phyloP scores from a whole-genome alignment of 768 basidiomycete species.

The Phlegmacium glaucopus region DNA sequence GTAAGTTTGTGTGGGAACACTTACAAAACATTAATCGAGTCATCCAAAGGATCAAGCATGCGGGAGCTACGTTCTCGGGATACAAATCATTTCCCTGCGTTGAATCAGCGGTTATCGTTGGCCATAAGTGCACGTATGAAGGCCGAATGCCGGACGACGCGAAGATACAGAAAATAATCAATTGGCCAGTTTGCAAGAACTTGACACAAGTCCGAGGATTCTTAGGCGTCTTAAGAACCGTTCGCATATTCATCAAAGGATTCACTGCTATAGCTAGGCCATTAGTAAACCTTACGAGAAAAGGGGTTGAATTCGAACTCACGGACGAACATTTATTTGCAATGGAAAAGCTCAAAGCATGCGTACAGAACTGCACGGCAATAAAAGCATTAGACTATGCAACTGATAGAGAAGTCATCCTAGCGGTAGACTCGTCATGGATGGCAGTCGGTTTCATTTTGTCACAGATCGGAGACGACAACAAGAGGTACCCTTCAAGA shows the following conservation, averaged over 20 bases:
- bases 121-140: conserved; percentile 29
- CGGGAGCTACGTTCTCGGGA: conserved; percentile 29
- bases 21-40: conserved; percentile 29
- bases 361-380: too few relatives aligned
- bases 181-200: conserved; percentile 25
- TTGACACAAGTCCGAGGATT: conserved; percentile 22
- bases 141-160: conserved; percentile 23
- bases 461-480: too few relatives aligned
- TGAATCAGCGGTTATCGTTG: too few relatives aligned
- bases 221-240: conserved; percentile 22
- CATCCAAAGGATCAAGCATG: conserved; percentile 27
- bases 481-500: too few relatives aligned
- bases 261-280: conserved; percentile 18
- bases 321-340: conserved; percentile 14
- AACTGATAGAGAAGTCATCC: too few relatives aligned
- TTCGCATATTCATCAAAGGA: conserved; percentile 26
- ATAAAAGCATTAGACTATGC: too few relatives aligned
- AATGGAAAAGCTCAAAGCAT: conserved; percentile 1
- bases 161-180: conserved; percentile 20
- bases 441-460: too few relatives aligned
- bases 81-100: conserved; percentile 18
- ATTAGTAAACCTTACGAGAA: conserved; percentile 21
- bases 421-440: too few relatives aligned
- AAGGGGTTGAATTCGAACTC: conserved; percentile 26
- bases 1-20: conserved; percentile 35